Conservation (phyloP, 2,329 filamentous ascomycete species). For the Metarhizium humberi region DNA sequence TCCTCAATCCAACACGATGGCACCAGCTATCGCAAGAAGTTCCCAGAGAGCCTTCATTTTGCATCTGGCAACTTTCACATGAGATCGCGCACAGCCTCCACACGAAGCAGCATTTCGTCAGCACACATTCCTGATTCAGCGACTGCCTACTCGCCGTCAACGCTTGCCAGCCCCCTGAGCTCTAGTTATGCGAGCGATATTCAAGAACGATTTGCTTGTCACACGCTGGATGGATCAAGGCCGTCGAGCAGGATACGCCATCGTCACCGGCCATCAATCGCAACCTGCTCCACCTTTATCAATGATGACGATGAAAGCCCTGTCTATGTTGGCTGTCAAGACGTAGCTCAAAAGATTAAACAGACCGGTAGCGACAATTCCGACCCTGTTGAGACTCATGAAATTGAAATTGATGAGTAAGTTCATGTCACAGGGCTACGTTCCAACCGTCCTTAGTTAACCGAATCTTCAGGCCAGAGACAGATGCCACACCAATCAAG, state of each 20-base stretch:
- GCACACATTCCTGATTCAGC: constrained; percentile 28
- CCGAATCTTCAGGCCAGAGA: constrained; percentile 3
- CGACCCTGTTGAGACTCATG: not conserved
- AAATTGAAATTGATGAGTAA: not conserved
- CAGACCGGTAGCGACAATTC: not conserved
- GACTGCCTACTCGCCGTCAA: constrained; percentile 26
- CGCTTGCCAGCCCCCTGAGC: constrained; percentile 25
- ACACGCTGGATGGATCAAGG: constrained; percentile 15
- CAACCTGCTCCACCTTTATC: constrained; percentile 28
- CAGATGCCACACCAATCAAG: constrained; percentile 4
- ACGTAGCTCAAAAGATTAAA: constrained; percentile 6
- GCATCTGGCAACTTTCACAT: constrained; percentile 17
- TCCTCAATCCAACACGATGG: no score
- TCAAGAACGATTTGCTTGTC: constrained; percentile 20
- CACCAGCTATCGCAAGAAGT: constrained; percentile 11
- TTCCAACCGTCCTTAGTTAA: not conserved
- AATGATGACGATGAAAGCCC: constrained; percentile 25
- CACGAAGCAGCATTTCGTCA: constrained; percentile 28
- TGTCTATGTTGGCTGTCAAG: constrained; percentile 16
- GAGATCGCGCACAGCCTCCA: constrained; percentile 27
- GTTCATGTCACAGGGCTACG: not conserved
- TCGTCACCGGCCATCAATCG: constrained; percentile 22
- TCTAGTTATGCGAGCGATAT: constrained; percentile 25
- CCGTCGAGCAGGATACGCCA: constrained; percentile 20
- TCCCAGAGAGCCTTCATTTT: constrained; percentile 23